These are phyloP conservation scores for Amylocystis lapponica DNA, from an alignment of 768 basidiomycete genomes.

Conservation along the genomic window DNA sequence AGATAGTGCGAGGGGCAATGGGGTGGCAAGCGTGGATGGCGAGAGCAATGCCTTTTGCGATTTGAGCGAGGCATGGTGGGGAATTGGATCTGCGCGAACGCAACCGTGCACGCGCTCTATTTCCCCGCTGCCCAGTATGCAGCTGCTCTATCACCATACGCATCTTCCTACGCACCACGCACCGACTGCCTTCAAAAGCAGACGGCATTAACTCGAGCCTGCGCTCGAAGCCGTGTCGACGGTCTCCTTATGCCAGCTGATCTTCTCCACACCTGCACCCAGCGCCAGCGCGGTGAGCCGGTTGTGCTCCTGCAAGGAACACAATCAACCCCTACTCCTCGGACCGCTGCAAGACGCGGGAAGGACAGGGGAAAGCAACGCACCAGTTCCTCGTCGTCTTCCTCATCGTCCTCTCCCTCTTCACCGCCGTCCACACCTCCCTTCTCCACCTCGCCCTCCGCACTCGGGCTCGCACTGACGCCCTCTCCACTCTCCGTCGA, in stretches of 20 bases:
- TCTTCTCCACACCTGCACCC: conserved; percentile 48
- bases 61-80: background rate
- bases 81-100: background rate
- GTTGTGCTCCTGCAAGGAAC: conserved; percentile 11
- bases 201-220: background rate
- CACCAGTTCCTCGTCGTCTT: conserved; percentile 19
- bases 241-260: conserved; percentile 35
- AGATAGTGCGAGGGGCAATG: too few relatives aligned
- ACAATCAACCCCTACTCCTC: too few relatives aligned
- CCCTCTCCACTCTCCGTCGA: too few relatives aligned
- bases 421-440: conserved; percentile 18
- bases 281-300: conserved; percentile 13
- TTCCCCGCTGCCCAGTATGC: background rate
- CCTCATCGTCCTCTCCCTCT: conserved; percentile 18
- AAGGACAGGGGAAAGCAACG: conserved; percentile 15
- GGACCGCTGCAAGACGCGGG: background rate
- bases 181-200: background rate
- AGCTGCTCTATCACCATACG: background rate
- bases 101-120: background rate
- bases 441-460: conserved; percentile 23
- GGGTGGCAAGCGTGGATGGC: too few relatives aligned
- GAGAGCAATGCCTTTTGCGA: too few relatives aligned
- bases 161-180: background rate
- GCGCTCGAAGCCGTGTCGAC: background rate
- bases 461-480: conserved; percentile 18